Percentiles rank a stretch among this genome's conserved stretches.
phyloP scores from a whole-genome alignment of 345 rosid species.

The Syzygium aqueum region DNA sequence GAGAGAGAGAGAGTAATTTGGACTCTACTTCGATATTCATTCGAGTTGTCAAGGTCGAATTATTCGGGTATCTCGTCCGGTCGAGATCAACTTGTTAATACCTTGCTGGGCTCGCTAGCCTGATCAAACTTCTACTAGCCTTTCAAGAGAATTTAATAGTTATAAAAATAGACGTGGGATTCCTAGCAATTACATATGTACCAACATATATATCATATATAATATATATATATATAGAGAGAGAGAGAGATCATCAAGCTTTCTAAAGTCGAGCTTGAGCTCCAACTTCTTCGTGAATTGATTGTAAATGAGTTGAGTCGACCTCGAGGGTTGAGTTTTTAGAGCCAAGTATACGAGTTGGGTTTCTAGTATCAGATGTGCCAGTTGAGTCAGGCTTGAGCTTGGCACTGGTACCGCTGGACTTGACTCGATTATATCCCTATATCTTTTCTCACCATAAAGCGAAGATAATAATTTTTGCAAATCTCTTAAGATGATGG shows the following conservation, averaged over 20 bases:
- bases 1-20: not conserved
- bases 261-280: not conserved
- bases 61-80: not conserved
- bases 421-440: not conserved
- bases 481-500: not conserved
- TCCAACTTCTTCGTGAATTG: not conserved
- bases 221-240: too few species aligned
- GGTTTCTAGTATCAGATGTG: not conserved
- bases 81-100: not conserved
- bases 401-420: not conserved
- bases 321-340: not conserved
- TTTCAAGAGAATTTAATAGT: not conserved
- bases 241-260: too few species aligned
- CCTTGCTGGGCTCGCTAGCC: not conserved
- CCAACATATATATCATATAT: too few species aligned
- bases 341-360: not conserved
- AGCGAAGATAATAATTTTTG: not conserved
- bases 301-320: not conserved
- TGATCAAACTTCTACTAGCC: not conserved
- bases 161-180: not conserved
- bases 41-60: not conserved
- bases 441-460: not conserved
- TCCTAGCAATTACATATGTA: not conserved
- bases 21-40: not conserved
- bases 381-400: not conserved